These are phyloP conservation scores for Podospora bellae-mahoneyi DNA, from an alignment of 495 filamentous ascomycete genomes.

Conservation along the genomic window DNA sequence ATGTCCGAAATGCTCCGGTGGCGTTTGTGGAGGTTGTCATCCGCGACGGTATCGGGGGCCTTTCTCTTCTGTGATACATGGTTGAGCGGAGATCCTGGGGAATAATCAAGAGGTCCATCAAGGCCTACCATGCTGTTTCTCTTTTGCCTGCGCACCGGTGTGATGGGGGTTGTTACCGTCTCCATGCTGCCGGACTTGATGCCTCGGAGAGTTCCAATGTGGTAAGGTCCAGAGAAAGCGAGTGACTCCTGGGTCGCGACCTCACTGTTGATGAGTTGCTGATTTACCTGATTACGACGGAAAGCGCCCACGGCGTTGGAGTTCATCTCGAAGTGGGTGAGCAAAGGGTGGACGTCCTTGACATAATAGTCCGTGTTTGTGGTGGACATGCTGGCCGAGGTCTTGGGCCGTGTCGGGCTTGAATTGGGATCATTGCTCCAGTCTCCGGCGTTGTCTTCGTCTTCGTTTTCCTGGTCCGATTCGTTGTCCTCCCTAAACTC, in stretches of 20 bases:
- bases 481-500: slow-evolving; percentile 59
- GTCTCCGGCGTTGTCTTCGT: slow-evolving; percentile 48
- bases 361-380: slow-evolving; percentile 33
- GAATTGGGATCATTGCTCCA: slow-evolving; percentile 44
- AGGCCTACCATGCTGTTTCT: slow-evolving; percentile 24
- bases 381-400: slow-evolving; percentile 50
- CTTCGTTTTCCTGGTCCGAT: slow-evolving; percentile 18
- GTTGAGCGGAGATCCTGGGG: slow-evolving; percentile 41
- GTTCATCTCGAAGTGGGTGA: slow-evolving; percentile 64
- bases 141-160: slow-evolving; percentile 50
- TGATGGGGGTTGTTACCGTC: slow-evolving; percentile 54
- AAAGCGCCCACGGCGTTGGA: slow-evolving; percentile 71
- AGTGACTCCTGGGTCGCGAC: slow-evolving; percentile 52
- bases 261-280: slow-evolving; percentile 63
- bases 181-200: slow-evolving; percentile 55
- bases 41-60: slow-evolving; percentile 34
- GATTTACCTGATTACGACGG: slow-evolving; percentile 71
- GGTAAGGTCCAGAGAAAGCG: slow-evolving; percentile 51
- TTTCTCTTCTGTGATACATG: slow-evolving; percentile 48
- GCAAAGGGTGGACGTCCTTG: slow-evolving; percentile 39
- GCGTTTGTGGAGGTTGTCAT: slow-evolving; percentile 45
- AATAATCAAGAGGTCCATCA: slow-evolving; percentile 26
- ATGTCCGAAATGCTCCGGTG: slow-evolving; percentile 49
- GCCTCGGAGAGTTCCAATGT: slow-evolving; percentile 48
- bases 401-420: slow-evolving; percentile 52